These are phyloP conservation scores for Fomitopsis schrenkii DNA, from an alignment of 1,284 basidiomycete species.

Conservation along the genomic window DNA sequence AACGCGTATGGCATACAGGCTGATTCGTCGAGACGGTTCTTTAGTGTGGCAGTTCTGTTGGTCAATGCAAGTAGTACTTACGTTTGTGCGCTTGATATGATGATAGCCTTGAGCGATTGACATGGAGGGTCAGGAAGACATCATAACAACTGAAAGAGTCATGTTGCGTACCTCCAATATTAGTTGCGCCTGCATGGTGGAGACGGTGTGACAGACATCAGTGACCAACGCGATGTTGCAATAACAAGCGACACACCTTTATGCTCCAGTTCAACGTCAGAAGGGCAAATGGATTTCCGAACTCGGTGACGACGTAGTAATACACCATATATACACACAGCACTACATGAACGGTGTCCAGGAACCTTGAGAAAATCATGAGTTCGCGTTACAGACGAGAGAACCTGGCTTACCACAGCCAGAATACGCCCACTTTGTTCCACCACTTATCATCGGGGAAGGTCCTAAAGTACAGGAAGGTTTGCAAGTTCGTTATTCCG, in stretches of 20 bases:
- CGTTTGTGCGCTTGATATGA: constrained; percentile 17
- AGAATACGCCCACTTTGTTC: constrained; percentile 33
- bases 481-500: constrained; percentile 36
- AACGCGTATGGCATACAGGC: constrained; percentile 14
- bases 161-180: constrained; percentile 14
- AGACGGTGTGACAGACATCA: no score
- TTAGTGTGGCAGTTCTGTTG: neutral
- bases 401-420: constrained; percentile 14
- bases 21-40: neutral
- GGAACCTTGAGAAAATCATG: constrained; percentile 10
- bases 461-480: constrained; percentile 34
- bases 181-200: constrained; percentile 11
- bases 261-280: constrained; percentile 17
- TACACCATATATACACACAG: constrained; percentile 21
- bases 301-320: constrained; percentile 19
- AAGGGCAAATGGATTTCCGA: constrained; percentile 13
- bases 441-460: constrained; percentile 34
- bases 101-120: constrained; percentile 3
- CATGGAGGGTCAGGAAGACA: neutral
- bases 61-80: neutral
- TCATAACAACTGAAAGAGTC: no score
- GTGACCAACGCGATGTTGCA: no score
- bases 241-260: constrained; percentile 10
- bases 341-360: constrained; percentile 18
- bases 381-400: neutral